A percentile compares a stretch with the other conserved stretches of the same genome.
Conservation (phyloP, 2,329 filamentous ascomycete genomes). For the Chalaropsis ovoidea region DNA sequence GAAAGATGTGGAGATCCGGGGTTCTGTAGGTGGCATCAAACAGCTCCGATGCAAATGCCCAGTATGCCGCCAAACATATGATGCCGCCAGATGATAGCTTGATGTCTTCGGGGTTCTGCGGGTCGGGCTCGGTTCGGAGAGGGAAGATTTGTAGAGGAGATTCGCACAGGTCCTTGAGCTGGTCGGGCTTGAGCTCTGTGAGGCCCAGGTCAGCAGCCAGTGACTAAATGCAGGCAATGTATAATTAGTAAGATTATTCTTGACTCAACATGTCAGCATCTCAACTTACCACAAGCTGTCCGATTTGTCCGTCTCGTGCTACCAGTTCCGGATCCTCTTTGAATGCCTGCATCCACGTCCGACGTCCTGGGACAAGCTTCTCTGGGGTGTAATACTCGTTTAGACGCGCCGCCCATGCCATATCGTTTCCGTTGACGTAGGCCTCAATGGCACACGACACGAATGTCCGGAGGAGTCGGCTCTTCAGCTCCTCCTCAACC, state of each 20-base stretch:
- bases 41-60: conserved; percentile 51
- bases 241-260: neutral
- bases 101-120: conserved; percentile 42
- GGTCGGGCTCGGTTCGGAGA: conserved; percentile 39
- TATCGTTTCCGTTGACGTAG: conserved; percentile 52
- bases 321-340: conserved; percentile 52
- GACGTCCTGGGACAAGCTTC: conserved; percentile 50
- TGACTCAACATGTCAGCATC: neutral
- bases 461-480: conserved; percentile 61
- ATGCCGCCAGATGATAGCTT: conserved; percentile 50
- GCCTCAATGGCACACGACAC: conserved; percentile 67
- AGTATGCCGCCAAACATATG: conserved; percentile 51
- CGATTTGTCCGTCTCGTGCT: conserved; percentile 55
- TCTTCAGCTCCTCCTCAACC: conserved; percentile 52
- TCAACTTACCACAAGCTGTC: conserved; percentile 55
- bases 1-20: conserved; percentile 49
- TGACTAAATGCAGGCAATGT: conserved; percentile 36
- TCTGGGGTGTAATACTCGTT: conserved; percentile 59
- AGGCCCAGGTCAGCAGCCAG: conserved; percentile 54
- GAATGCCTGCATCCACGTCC: conserved; percentile 54
- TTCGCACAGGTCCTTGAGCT: conserved; percentile 40
- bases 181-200: conserved; percentile 37
- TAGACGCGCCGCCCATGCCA: conserved; percentile 54
- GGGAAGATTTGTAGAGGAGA: conserved; percentile 38
- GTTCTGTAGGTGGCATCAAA: conserved; percentile 47